Base-by-base conservation (phyloP, 2,329 filamentous ascomycete species). In the Monilinia laxa region DNA sequence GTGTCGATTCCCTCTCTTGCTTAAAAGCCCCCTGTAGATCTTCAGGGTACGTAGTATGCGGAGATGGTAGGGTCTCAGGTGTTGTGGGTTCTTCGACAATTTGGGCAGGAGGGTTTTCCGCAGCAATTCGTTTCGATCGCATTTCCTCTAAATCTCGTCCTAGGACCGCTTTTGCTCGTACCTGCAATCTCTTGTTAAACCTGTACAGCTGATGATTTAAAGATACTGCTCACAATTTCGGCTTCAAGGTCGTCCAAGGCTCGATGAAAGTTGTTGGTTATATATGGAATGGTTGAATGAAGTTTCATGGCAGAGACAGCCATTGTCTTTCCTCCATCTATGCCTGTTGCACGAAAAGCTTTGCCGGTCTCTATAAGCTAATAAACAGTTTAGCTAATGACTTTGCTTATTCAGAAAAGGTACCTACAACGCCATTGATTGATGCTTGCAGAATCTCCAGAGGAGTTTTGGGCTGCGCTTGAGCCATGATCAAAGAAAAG, bases 361-460 rank as follows among this genome's bases (percentile, higher is more conserved):
- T 85, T 88, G 20, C 84, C 85, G 2, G 83, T 84, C 74, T 87
- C 83, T 18, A 88, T 79, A 35, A 87, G 81, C 85, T 88, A 18
- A 51, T 45, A 16, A 40, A 52, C 35, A 49, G 14, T 45, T 74
- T 58, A 69, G 62, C 35, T 14, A 28, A 16, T 25, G 42, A 51
- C n/a, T 12, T 51, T 62, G 47, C 23, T 16, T 56, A 38, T 54
- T 28, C n/a, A 20, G 45, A 40, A 31, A 23, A 58, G 60, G 9
- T 54, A 77, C 84, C 76, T 75, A 87, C 85, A 70, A 84, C 81
- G 68, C 84, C 82, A 70, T 85, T 84, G 70, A 87, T 78, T 71
- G 84, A 81, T 64, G 78, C 77, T 73, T 86, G 80, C n/a, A 87
- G 78, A 66, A 79, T 69, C 68, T 76, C 75, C 58, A 77, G 70